Evolutionary conservation across 306 rosid species (phyloP).

Genomic region (Calophaca sinica): DNA sequence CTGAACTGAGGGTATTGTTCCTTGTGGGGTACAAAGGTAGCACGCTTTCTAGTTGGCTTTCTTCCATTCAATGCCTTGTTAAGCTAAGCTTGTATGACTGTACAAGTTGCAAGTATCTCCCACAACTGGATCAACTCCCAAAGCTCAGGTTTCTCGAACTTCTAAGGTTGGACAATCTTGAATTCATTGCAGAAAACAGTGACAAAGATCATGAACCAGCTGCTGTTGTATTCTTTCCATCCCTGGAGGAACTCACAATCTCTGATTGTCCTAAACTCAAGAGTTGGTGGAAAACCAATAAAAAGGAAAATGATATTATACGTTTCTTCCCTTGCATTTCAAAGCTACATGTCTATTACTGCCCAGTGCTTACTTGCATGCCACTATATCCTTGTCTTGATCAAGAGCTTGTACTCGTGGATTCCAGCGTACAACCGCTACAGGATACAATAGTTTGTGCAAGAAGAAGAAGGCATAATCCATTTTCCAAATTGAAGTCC

Average conservation of each 20-base stretch:
- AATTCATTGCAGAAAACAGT: slow-evolving; percentile 11
- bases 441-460: not conserved
- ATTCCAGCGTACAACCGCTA: not conserved
- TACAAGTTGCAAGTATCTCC: not conserved
- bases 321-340: slow-evolving; percentile 12
- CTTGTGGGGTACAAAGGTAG: not conserved
- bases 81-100: not conserved
- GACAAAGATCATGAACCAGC: not conserved
- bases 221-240: not conserved
- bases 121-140: slow-evolving; percentile 7
- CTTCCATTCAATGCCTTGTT: not conserved
- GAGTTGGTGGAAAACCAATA: slow-evolving; percentile 34
- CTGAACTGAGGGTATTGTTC: not conserved
- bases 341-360: not conserved
- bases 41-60: not conserved
- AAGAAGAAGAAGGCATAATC: not conserved
- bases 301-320: accelerated
- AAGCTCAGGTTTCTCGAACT: slow-evolving; percentile 20
- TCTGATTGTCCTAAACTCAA: not conserved
- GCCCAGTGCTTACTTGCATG: slow-evolving; percentile 37
- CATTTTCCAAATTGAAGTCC: slow-evolving; percentile 34
- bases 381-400: slow-evolving; percentile 33
- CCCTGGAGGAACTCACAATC: slow-evolving; percentile 29
- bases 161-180: not conserved
- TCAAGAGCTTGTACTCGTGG: not conserved